These are phyloP conservation scores for Cardamine resedifolia DNA, from an alignment of 345 rosid genomes.

Conservation along the genomic window DNA sequence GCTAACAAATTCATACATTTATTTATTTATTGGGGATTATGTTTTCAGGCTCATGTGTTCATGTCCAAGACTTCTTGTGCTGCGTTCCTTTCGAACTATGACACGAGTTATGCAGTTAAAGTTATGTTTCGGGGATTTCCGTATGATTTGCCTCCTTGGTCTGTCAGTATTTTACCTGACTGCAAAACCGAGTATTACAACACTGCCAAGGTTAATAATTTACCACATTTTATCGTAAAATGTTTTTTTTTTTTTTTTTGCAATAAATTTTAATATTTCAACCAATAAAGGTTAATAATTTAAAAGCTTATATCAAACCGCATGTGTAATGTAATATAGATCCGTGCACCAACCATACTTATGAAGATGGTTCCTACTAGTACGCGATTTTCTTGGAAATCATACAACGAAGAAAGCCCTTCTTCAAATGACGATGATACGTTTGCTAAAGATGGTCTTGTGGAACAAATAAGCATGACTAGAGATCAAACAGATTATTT, in stretches of 20 bases:
- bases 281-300: no score
- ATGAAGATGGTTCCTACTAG: conserved; percentile 62
- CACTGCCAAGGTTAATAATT: conserved; percentile 72
- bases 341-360: conserved; percentile 60
- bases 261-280: no score
- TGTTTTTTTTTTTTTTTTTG: no score
- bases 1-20: not conserved
- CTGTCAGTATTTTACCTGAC: conserved; percentile 89
- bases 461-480: conserved; percentile 78
- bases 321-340: conserved; percentile 56
- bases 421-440: conserved; percentile 51
- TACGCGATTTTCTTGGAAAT: conserved; percentile 64
- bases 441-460: conserved; percentile 53
- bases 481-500: conserved; percentile 81
- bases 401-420: conserved; percentile 61
- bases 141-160: conserved; percentile 81
- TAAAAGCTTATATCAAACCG: no score
- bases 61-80: conserved; percentile 59
- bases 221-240: no score
- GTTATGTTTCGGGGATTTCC: conserved; percentile 58
- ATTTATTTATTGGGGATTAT: not conserved
- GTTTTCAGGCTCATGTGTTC: conserved; percentile 68
- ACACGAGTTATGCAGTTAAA: conserved; percentile 42
- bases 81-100: conserved; percentile 77
- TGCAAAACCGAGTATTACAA: conserved; percentile 65